Base-by-base conservation (phyloP, 78 protist genomes). In the Parvularia atlantis region DNA sequence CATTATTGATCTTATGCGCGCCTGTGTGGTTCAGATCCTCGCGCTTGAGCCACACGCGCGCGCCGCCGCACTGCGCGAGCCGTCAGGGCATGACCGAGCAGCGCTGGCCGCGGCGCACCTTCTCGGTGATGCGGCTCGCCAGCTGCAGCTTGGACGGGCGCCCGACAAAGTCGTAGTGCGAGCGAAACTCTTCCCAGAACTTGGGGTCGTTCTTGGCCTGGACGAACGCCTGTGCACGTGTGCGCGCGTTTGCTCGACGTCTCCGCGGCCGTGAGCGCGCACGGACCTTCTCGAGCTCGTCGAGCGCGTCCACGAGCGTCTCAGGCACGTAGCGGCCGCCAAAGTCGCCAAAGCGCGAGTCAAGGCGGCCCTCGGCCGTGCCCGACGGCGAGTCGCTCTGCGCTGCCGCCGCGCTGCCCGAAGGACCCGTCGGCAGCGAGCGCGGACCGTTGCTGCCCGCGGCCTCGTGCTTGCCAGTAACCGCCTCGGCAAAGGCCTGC, bases 1-100 rank as follows among this genome's bases (percentile, higher is more conserved):
- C 95, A 73, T 90, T 90, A 84, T 86, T 90, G 85, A 90, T 90
- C 76, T 90, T 86, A 75, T 90, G 95, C 48, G 91, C 66, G 4
- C 92, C 92, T 33, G 87, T 83, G 85, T 88, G 92, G 68, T 48
- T 53, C 31, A 88, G 66, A 50, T 88, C 92, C 64, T 84, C 89
- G 16, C 89, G 71, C 69, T 84, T 84, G 41, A 84, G 62, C 82
- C 82, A 84, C 52, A 84, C 79, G 24, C 59, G 22, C 11, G 85
- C 85, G 10, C 85, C 89, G 19, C 71, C 74, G 2, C 13, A 33
- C 11, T 44, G 24, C 48, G 48, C 40, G 53, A 19, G 48, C 40
- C 36, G 17, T 59, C 65, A 36, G 10, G 19, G 9, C 4, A 6
- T 9, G 16, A 30, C 39, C 39, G 31, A 17, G 39, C n/a, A 10